These are phyloP conservation scores for Alternaria consortialis DNA, from an alignment of 2,329 filamentous ascomycete genomes.

Conservation along the genomic window DNA sequence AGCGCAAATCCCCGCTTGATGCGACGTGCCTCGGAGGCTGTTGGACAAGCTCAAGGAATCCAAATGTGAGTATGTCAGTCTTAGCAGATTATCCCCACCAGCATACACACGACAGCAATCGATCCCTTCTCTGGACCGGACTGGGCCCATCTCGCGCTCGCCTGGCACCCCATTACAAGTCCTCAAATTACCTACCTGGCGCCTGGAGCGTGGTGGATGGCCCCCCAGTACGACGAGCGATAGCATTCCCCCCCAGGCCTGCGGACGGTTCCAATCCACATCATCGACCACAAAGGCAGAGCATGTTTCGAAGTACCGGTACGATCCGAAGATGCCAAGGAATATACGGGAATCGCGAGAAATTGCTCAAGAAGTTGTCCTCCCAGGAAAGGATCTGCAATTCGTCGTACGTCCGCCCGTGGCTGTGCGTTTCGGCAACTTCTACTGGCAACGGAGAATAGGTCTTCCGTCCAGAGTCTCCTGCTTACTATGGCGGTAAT, in stretches of 20 bases:
- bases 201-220: background rate
- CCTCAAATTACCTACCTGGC: background rate
- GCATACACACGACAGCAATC: conserved; percentile 6
- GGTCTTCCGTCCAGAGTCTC: background rate
- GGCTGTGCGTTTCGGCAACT: conserved; percentile 7
- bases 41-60: conserved; percentile 38
- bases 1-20: conserved; percentile 37
- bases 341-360: conserved; percentile 28
- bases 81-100: conserved; percentile 5
- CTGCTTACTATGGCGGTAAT: conserved; percentile 4
- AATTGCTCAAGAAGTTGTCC: conserved; percentile 9
- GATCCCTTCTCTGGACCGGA: conserved; percentile 5
- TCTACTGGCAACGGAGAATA: conserved; percentile 6
- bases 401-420: conserved; percentile 10
- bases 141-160: background rate
- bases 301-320: conserved; percentile 5
- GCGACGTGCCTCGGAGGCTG: conserved; percentile 46
- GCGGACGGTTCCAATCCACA: background rate
- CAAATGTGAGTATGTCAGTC: conserved; percentile 38
- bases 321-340: conserved; percentile 30
- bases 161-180: background rate
- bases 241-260: background rate
- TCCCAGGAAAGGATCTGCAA: conserved; percentile 32
- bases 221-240: background rate
- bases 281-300: background rate